phyloP scores from a whole-genome alignment of 2,329 filamentous ascomycete genomes.

The Penicillium capsulatum region DNA sequence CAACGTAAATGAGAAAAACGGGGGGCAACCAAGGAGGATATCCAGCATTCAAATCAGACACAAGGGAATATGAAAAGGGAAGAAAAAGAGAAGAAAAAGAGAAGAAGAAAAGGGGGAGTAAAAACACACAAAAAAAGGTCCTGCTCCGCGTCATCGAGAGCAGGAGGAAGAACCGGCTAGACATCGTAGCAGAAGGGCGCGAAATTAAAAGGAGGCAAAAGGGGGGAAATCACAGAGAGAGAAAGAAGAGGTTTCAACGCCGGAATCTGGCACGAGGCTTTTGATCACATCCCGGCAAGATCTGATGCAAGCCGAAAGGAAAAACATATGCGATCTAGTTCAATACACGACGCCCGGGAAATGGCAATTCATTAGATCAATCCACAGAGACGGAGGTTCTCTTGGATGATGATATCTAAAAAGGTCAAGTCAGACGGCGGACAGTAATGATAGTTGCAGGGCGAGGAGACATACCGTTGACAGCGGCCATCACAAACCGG shows the following conservation, averaged over 20 bases:
- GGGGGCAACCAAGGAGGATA: conserved; percentile 35
- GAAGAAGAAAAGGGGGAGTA: conserved; percentile 27
- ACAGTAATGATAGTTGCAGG: too few species aligned
- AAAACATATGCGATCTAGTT: conserved; percentile 33
- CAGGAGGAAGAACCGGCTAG: conserved; percentile 23
- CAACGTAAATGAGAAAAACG: conserved; percentile 22
- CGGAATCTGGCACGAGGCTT: conserved; percentile 23
- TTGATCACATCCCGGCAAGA: conserved; percentile 23
- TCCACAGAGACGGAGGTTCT: conserved; percentile 95
- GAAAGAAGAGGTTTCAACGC: conserved; percentile 24
- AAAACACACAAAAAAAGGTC: too few species aligned
- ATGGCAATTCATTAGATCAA: conserved; percentile 66
- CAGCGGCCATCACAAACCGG: conserved; percentile 98
- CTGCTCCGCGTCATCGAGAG: conserved; percentile 25
- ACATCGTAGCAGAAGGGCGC: conserved; percentile 30
- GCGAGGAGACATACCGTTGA: conserved; percentile 69
- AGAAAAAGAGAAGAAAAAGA: conserved; percentile 25
- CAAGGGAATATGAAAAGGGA: conserved; percentile 13
- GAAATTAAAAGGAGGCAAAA: conserved; percentile 26
- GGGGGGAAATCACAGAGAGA: conserved; percentile 24
- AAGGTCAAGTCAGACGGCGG: conserved; percentile 20
- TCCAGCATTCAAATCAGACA: conserved; percentile 34
- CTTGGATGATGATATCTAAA: conserved; percentile 98
- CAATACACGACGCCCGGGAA: conserved; percentile 25
- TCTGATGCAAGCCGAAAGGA: conserved; percentile 28